Percentiles rank a stretch among this genome's conserved stretches.
These are phyloP conservation scores for Talaromyces proteolyticus DNA, from an alignment of 495 filamentous ascomycete genomes.

Conservation along the genomic window DNA sequence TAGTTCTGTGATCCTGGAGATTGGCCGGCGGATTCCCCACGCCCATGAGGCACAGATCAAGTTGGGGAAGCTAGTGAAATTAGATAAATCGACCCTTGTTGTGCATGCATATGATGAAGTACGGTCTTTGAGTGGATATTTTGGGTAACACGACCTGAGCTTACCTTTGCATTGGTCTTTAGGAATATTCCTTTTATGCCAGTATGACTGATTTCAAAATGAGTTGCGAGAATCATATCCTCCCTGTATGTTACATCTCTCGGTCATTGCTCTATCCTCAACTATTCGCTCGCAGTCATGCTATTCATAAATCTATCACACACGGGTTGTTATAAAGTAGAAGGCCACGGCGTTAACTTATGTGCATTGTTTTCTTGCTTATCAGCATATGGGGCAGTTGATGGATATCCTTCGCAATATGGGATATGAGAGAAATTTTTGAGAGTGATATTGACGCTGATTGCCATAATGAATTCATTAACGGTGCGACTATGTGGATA, in stretches of 20 bases:
- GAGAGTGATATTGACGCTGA: not conserved
- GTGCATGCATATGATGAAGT: too few species aligned
- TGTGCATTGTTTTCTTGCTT: not conserved
- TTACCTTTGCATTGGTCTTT: not conserved
- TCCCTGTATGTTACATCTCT: not conserved
- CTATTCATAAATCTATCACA: too few species aligned
- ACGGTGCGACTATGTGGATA: constrained; percentile 7
- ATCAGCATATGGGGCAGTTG: not conserved
- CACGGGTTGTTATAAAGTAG: too few species aligned
- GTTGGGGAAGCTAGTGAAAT: not conserved
- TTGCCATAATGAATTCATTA: constrained; percentile 1
- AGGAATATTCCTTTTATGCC: not conserved
- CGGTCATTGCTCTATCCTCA: too few species aligned
- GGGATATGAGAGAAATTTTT: not conserved
- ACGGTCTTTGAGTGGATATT: not conserved
- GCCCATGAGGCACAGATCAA: not conserved
- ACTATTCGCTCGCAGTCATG: too few species aligned
- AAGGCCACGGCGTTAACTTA: not conserved
- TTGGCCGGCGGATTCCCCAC: not conserved
- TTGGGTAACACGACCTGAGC: not conserved
- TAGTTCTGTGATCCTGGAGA: not conserved
- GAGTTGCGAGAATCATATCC: too few species aligned
- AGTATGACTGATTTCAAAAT: not conserved
- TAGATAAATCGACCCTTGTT: too few species aligned
- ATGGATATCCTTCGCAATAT: not conserved